Base-by-base conservation (phyloP, 73 alveolate species). In the Paramecium primaurelia region DNA sequence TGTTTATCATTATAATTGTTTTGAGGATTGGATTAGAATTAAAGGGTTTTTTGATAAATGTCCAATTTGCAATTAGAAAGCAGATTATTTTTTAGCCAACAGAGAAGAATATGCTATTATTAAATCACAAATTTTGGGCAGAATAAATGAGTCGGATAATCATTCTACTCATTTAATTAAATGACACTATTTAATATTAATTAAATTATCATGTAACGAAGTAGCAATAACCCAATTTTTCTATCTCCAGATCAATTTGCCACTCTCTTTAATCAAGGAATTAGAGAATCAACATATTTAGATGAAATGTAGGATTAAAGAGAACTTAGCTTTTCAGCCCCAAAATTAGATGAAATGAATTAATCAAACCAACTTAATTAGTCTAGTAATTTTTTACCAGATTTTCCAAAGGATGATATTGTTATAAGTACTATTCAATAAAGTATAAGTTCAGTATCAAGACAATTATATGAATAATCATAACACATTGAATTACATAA, bases 51-150 rank as follows among this genome's bases (percentile, higher is more conserved):
- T 80, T 18, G 77, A 80, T 22, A 80, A 80, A 80, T 80, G 91
- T 80, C 91, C 91, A 26, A 44, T 49, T 25, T 80, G 91, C 30
- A 80, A 80, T 80, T 25, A 80, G 58, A 80, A 45, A 36, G 91
- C 26, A 8, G 75, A 80, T 45, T 16, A 80, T 26, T 80, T 80
- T n/a, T 22, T 80, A 47, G 91, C 91, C 30, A 80, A 80, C 49
- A 80, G 16, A 80, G 77, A 80, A 26, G 44, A 26, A 16, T 45
- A 32, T 45, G 37, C 91, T 45, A 80, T 26, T 2, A 26, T 80
- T 11, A 45, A 80, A 26, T 32, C 58, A 2, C 12, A 49, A 47
- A 14, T 75, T 25, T 38, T 75, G 47, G 68, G 28, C 14, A 64
- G 84, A 22, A 12, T 64, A 64, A 64, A 64, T 64, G 45, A 64